Conservation (phyloP, 2,329 filamentous ascomycete species). For the Scleromitrula shiraiana region DNA sequence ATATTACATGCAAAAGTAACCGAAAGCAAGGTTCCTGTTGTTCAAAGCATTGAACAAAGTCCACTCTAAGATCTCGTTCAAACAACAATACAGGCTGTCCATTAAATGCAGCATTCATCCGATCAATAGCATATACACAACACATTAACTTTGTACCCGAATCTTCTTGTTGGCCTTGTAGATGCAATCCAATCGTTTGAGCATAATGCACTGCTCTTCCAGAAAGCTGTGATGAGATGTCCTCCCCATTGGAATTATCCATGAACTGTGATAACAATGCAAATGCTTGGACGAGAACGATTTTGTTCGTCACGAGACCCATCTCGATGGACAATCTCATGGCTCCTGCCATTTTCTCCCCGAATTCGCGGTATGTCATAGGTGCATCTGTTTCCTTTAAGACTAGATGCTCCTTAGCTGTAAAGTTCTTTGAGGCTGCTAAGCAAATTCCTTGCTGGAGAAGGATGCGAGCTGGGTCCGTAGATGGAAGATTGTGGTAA, state of each 20-base stretch:
- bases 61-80: conserved; percentile 49
- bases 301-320: conserved; percentile 45
- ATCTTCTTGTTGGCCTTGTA: conserved; percentile 32
- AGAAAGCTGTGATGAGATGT: conserved; percentile 45
- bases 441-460: conserved; percentile 46
- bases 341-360: conserved; percentile 16
- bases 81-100: conserved; percentile 53
- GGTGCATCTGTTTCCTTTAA: conserved; percentile 9
- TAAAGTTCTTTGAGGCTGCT: conserved; percentile 43
- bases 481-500: conserved; percentile 31
- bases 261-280: conserved; percentile 50
- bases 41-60: conserved; percentile 42
- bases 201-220: conserved; percentile 48
- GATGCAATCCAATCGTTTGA: conserved; percentile 48
- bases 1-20: conserved; percentile 46
- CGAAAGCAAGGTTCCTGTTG: conserved; percentile 47
- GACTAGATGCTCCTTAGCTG: conserved; percentile 36
- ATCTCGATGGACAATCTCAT: conserved; percentile 37
- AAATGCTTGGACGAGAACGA: conserved; percentile 46
- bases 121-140: conserved; percentile 53
- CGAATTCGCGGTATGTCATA: conserved; percentile 19
- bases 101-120: conserved; percentile 51
- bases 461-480: conserved; percentile 34
- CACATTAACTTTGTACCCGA: conserved; percentile 41
- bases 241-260: conserved; percentile 47